Conservation (phyloP, 306 rosid genomes). For the Purshia tridentata region DNA sequence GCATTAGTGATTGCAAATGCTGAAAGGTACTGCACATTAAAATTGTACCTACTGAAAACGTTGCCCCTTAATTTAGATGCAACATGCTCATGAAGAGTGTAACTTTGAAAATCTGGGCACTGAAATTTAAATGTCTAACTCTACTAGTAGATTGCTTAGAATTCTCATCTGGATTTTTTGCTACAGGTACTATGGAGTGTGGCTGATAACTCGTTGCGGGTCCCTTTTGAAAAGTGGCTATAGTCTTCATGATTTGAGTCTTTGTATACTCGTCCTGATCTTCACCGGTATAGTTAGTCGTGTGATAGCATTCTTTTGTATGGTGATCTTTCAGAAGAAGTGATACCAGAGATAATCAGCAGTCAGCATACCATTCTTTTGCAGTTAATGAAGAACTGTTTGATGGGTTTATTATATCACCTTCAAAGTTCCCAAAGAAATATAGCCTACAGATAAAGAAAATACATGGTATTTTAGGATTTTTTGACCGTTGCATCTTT, state of each 20-base stretch:
- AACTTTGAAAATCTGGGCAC: too few relatives aligned
- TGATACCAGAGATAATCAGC: slow-evolving; percentile 16
- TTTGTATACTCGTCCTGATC: slow-evolving; percentile 57
- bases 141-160: neutral
- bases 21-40: slow-evolving; percentile 54
- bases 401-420: slow-evolving; percentile 13
- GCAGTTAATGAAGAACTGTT: neutral
- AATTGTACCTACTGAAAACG: neutral
- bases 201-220: slow-evolving; percentile 90
- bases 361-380: neutral
- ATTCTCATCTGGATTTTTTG: neutral
- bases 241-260: slow-evolving; percentile 72
- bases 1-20: slow-evolving; percentile 85
- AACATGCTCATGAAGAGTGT: neutral
- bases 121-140: neutral
- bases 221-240: slow-evolving; percentile 55
- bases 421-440: slow-evolving; percentile 1
- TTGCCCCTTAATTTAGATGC: neutral
- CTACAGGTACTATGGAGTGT: slow-evolving; percentile 83
- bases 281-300: slow-evolving; percentile 62
- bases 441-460: too few relatives aligned
- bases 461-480: too few relatives aligned
- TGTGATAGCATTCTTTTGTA: slow-evolving; percentile 51
- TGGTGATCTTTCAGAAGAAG: slow-evolving; percentile 74
- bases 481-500: too few relatives aligned